Percentiles rank a stretch among this genome's conserved stretches.
Conservation (phyloP, 306 rosid species). For the Quillaja saponaria region DNA sequence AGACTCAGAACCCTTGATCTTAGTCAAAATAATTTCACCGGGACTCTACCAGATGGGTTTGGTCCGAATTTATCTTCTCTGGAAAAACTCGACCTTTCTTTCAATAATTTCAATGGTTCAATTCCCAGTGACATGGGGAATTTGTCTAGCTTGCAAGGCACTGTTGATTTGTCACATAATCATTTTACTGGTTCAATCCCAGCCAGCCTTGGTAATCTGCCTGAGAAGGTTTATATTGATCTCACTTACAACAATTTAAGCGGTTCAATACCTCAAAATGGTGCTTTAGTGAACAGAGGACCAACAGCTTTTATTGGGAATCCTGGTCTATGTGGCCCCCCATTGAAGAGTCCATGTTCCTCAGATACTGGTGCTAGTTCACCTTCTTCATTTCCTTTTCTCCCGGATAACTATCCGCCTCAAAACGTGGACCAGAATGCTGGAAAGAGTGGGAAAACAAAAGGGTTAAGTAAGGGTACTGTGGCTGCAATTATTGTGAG, state of each 20-base stretch:
- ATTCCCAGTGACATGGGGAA: constrained; percentile 84
- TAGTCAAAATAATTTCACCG: constrained; percentile 74
- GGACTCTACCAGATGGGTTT: constrained; percentile 65
- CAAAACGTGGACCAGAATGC: constrained; percentile 36
- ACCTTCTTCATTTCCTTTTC: constrained; percentile 69
- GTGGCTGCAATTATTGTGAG: constrained; percentile 76
- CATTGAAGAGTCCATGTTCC: constrained; percentile 85
- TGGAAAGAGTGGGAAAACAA: constrained; percentile 45
- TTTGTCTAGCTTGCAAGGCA: constrained; percentile 78
- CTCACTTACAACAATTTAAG: constrained; percentile 75
- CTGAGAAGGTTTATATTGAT: constrained; percentile 98
- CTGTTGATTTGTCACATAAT: constrained; percentile 92
- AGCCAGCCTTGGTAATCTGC: constrained; percentile 82
- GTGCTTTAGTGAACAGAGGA: constrained; percentile 97
- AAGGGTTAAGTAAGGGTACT: constrained; percentile 70
- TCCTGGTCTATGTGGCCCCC: constrained; percentile 90
- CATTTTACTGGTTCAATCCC: constrained; percentile 80
- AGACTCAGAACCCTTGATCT: constrained; percentile 72
- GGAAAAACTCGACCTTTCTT: constrained; percentile 74
- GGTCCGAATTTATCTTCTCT: constrained; percentile 60
- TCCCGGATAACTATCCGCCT: constrained; percentile 60
- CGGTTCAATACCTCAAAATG: constrained; percentile 92
- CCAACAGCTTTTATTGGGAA: constrained; percentile 98
- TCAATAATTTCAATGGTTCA: constrained; percentile 70
- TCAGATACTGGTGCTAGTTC: constrained; percentile 53